Base-by-base conservation (phyloP, 805 yeast genomes). In the Metschnikowia colocasiae region DNA sequence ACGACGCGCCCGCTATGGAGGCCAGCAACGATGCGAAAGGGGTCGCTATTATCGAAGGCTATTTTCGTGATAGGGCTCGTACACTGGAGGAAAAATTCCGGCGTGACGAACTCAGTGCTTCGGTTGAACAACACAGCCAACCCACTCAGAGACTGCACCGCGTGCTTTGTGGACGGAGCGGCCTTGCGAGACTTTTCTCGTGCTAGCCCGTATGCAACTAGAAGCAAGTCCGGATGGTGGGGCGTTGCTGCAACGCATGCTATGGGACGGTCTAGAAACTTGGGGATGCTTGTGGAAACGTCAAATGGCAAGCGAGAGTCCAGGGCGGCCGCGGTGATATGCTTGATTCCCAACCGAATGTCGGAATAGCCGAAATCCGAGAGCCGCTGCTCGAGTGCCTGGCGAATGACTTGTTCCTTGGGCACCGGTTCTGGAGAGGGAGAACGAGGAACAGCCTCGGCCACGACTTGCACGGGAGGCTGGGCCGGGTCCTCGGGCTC, bases 1-100 rank as follows among this genome's bases (percentile, higher is more conserved):
- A 71, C 73, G 1, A 81, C 39, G 42, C 69, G 69, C 0, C 86
- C 85, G 54, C 75, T 75, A 15, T 57, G 56, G 4, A 79, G 68
- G 0, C 83, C 80, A 0, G 74, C 83, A 23, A 77, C 58, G 1
- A 81, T 61, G 43, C 71, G 65, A 41, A 67, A 64, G 1, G 75
- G 59, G 19, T 68, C 63, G 13, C 59, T 51, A 9, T 57, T 57
- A 26, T 76, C 74, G 49, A 80, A 78, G 46, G 65, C 67, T 8
- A 75, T 67, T 6, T 56, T 49, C 1, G 68, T 50, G 5, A 80
- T 66, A 13, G 64, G 58, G 1, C 81, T 64, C 8, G 72, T 61
- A 35, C 78, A 65, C 10, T 65, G 63, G 12, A 77, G 63, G 34
- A 68, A 67, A 49, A 64, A 65, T 54, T 71, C 81, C 37, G 60